These are phyloP conservation scores for Anastatica hierochuntica DNA, from an alignment of 345 rosid genomes.

Conservation along the genomic window DNA sequence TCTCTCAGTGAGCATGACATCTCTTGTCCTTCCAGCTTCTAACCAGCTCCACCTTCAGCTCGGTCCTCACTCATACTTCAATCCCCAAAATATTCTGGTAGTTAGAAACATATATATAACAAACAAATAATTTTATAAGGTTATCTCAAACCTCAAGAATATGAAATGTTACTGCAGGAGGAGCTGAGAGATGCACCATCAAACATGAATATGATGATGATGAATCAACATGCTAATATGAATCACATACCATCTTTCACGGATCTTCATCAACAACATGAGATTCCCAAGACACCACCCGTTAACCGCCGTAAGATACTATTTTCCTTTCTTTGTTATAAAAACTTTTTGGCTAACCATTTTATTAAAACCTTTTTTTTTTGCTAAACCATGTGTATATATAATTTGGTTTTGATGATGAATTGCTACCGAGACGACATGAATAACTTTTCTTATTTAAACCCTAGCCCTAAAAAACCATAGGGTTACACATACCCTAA, in stretches of 20 bases:
- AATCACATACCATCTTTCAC: slow-evolving; percentile 33
- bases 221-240: slow-evolving; percentile 54
- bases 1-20: slow-evolving; percentile 70
- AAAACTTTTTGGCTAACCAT: no score
- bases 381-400: neutral
- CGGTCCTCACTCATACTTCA: slow-evolving; percentile 65
- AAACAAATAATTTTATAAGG: no score
- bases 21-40: slow-evolving; percentile 53
- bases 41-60: slow-evolving; percentile 62
- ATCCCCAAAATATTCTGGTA: slow-evolving; percentile 71
- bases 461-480: no score
- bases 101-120: no score
- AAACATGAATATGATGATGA: slow-evolving; percentile 53
- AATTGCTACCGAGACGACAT: no score
- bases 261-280: slow-evolving; percentile 41
- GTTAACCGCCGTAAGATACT: slow-evolving; percentile 73
- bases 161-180: slow-evolving; percentile 38
- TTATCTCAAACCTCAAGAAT: no score
- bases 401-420: neutral
- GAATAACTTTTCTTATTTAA: no score
- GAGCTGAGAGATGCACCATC: slow-evolving; percentile 65
- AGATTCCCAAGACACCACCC: slow-evolving; percentile 58
- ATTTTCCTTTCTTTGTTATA: neutral
- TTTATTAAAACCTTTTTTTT: neutral
- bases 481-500: no score